Base-by-base conservation (phyloP, 495 filamentous ascomycete genomes). In the Neurospora sp. region DNA sequence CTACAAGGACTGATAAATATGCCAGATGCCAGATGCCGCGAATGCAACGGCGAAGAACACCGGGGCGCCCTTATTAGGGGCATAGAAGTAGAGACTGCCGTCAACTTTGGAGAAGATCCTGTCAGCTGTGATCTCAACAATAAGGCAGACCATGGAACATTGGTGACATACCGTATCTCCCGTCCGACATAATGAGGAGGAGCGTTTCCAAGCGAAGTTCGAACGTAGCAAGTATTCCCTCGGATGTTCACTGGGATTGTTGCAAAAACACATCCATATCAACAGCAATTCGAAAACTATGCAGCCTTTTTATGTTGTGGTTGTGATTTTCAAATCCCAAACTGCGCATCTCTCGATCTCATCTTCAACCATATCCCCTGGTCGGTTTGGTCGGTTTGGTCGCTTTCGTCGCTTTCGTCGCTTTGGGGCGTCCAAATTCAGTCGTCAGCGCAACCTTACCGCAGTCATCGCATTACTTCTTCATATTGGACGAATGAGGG, bases 31-130 rank as follows among this genome's bases (percentile, higher is more conserved):
- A 5, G 90, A 91, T 1, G 85, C 74, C 1, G 85, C 79, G 78
- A 91, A 94, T 7, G 91, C 85, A 27, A 90, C 80, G 10, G 89
- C 86, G 75, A 92, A 93, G 70, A 89, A 87, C 40, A 93, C 85
- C 0, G 91, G 88, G 2, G 90, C 90, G 4, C 85, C 90, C 80
- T 92, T 91, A 76, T 92, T 93, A 0, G 92, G 92, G 20, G 89
- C 90, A 81, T 93, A 93, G 78, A 88, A 89, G 86, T 88, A 93
- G 48, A 89, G 77, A 76, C 88, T 92, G 20, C 81, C 84, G 11
- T 80, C 73, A 59, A 86, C 85, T 85, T 53, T 69, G 16, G 39
- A 20, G 14, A 35, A 44, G 20, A 16, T 7, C 6, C 3, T 40
- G 22, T 73, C 18, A 71, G 44, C 3, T 39, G 31, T 37, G 38